Evolutionary conservation across 1,139 yeast genomes (phyloP), one percentile per base, ranked within the genome.

Genomic region (Zygosaccharomyces sapae): DNA sequence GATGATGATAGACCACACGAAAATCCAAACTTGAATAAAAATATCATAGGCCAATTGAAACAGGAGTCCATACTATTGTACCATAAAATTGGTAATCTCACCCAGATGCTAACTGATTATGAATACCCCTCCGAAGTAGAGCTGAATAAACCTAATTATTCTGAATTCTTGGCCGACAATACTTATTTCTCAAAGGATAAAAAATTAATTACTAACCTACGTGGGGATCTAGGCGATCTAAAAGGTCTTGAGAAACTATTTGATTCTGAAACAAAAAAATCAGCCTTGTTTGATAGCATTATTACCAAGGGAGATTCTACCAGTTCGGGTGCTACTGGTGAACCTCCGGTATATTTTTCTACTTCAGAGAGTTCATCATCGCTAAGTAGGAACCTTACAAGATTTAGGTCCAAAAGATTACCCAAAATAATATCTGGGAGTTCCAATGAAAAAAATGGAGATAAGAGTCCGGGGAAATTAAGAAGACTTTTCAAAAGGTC

Each of bases 111-210:
- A 25, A 51, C 59, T 13, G 61, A 56, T 44, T 61, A 57, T 44
- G 68, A 63, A 44, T 53, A 51, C 39, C 62, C 65, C 2, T 48
- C 54, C n/a, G 58, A 54, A 24, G 47, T 46, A 20, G 45, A 54
- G 4, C 44, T 54, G 6, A 51, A 52, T 12, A 45, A 50, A 33
- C 38, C 54, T 10, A 52, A 49, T 39, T 57, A 54, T 41, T 53
- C 56, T n/a, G 41, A 39, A 31, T 55, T 49, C 33, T 27, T 56
- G 22, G 55, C 51, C 6, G 53, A 55, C 3, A 49, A 55, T 33
- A 31, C 53, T 3, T 55, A 50, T 31, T 48, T 47, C 25, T 51
- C 53, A 34, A 47, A 46, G 19, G 46, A 46, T 4, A 49, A 44
- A 31, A 46, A 38, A 27, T 36, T 56, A 3, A 16, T 46, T 34